Conservation (phyloP, 192 early-diverging fungal genomes). For the Coemansia sp. region DNA sequence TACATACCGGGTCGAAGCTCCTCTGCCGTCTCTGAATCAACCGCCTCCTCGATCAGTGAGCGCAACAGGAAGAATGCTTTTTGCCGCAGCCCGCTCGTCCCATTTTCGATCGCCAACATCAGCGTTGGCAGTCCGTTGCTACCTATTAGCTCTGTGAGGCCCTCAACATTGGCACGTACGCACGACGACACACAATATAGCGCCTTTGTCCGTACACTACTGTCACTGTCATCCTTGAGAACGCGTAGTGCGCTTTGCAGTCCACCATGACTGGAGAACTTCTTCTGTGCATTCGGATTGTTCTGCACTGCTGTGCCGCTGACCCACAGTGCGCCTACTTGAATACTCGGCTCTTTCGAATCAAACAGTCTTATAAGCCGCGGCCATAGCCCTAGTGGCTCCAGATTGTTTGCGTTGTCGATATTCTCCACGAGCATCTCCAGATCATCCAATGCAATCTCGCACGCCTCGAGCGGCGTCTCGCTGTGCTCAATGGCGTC, state of each 20-base stretch:
- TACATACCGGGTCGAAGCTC: constrained; percentile 31
- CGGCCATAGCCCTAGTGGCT: constrained; percentile 87
- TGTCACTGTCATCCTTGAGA: constrained; percentile 39
- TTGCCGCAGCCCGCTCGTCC: constrained; percentile 17
- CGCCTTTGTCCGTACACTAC: constrained; percentile 62
- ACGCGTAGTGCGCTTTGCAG: constrained; percentile 51
- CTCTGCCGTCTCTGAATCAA: constrained; percentile 35
- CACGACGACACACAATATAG: constrained; percentile 69
- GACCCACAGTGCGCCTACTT: constrained; percentile 82
- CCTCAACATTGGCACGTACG: constrained; percentile 59
- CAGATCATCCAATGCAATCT: constrained; percentile 87
- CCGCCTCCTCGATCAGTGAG: constrained; percentile 62
- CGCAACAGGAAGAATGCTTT: constrained; percentile 67
- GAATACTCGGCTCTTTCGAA: constrained; percentile 57
- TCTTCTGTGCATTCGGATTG: constrained; percentile 80
- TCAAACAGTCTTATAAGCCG: constrained; percentile 57
- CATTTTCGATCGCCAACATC: constrained; percentile 43
- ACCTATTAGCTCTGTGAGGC: constrained; percentile 58
- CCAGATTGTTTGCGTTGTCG: constrained; percentile 89
- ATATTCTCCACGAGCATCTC: constrained; percentile 87
- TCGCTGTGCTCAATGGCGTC: constrained; percentile 61
- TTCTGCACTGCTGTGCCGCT: constrained; percentile 93
- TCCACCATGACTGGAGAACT: constrained; percentile 57
- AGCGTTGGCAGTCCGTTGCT: constrained; percentile 49
- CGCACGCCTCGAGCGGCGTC: constrained; percentile 62